These are phyloP conservation scores for Dendrocalamus latiflorus DNA, from an alignment of 202 grass and related monocot species.

Conservation along the genomic window DNA sequence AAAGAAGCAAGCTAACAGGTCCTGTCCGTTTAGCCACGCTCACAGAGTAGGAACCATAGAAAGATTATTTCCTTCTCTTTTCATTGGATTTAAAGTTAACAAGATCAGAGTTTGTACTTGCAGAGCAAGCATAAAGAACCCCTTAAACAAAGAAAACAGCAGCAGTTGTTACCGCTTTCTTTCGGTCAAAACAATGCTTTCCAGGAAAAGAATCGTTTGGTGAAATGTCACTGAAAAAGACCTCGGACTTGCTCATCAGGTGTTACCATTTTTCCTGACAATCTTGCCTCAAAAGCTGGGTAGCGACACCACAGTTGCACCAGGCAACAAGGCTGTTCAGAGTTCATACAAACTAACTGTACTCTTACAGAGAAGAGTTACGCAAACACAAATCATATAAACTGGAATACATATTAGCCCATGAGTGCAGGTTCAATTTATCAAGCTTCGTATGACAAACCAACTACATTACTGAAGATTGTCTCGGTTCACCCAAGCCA, in stretches of 20 bases:
- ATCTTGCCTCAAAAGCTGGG: constrained; percentile 19
- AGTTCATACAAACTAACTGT: not conserved
- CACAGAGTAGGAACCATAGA: not conserved
- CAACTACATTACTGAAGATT: not conserved
- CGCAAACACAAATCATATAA: not conserved
- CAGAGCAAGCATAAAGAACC: not conserved
- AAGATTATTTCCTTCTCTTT: not conserved
- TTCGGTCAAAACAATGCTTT: not conserved
- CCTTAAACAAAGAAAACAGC: not conserved
- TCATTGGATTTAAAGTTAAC: not conserved
- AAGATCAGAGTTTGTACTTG: not conserved
- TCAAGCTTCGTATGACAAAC: not conserved
- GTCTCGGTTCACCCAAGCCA: not conserved
- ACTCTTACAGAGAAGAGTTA: not conserved
- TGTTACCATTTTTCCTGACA: constrained; percentile 7
- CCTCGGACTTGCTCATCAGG: not conserved
- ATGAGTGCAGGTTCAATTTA: not conserved
- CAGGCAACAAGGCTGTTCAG: not conserved
- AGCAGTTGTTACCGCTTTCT: not conserved
- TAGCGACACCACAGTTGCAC: not conserved
- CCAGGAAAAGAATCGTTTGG: not conserved
- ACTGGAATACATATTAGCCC: not conserved
- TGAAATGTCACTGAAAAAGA: constrained; percentile 1
- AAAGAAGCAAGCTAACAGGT: not conserved
- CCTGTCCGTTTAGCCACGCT: not conserved